Percentiles rank a stretch among this genome's conserved stretches.
Evolutionary conservation across 495 filamentous ascomycete species (phyloP).

Genomic region (Rostrohypoxylon terebratum): DNA sequence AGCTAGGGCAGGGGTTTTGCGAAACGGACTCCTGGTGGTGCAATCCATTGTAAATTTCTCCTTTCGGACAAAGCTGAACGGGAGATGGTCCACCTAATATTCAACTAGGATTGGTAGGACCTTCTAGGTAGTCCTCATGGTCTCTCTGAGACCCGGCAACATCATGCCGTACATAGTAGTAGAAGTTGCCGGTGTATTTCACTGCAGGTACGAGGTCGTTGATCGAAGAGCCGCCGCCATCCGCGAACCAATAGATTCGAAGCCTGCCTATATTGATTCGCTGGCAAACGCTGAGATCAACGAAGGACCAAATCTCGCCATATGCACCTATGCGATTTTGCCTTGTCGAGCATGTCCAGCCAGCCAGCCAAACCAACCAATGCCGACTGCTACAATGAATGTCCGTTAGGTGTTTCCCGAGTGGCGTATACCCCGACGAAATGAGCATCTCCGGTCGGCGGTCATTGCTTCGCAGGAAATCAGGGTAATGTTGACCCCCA

Average conservation of each 20-base stretch:
- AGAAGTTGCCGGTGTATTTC: slow-evolving; percentile 4
- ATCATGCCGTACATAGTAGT: slow-evolving; percentile 28
- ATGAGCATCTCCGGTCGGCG: slow-evolving; percentile 19
- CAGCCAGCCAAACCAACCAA: slow-evolving; percentile 26
- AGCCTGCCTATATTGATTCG: slow-evolving; percentile 35
- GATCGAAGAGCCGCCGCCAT: slow-evolving; percentile 42
- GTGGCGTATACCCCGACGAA: slow-evolving; percentile 6
- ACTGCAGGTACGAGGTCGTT: slow-evolving; percentile 40
- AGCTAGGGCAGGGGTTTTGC: slow-evolving; percentile 30
- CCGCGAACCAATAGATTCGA: slow-evolving; percentile 28
- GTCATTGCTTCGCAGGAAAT: not conserved
- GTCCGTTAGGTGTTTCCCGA: not conserved
- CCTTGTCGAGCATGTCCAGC: slow-evolving; percentile 43
- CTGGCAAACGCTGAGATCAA: slow-evolving; percentile 33
- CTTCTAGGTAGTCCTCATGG: too few relatives aligned
- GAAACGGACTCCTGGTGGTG: slow-evolving; percentile 38
- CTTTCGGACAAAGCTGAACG: slow-evolving; percentile 27
- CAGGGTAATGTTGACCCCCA: not conserved
- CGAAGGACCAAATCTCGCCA: slow-evolving; percentile 32
- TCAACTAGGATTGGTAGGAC: slow-evolving; percentile 1
- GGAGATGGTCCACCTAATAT: not conserved
- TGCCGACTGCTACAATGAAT: slow-evolving; percentile 8
- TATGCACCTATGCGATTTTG: slow-evolving; percentile 35
- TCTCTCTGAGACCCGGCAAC: slow-evolving; percentile 13
- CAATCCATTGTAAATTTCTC: slow-evolving; percentile 29